A percentile compares a stretch with the other conserved stretches of the same genome.
Conservation (phyloP, 106 monocot genomes). For the Acanthochlamys bracteata region DNA sequence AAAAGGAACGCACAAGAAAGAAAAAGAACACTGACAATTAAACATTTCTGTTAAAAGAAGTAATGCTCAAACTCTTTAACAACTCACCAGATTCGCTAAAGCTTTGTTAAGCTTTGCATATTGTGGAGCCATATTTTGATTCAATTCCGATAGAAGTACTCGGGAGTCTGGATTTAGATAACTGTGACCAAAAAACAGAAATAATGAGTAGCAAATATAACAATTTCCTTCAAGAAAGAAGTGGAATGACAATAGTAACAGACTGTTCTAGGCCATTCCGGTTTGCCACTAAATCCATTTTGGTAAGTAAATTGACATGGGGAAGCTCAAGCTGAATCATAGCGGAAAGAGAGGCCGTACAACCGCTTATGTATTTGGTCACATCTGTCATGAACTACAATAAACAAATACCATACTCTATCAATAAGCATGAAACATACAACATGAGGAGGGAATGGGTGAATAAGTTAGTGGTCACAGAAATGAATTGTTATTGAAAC, state of each 20-base stretch:
- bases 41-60: too few relatives aligned
- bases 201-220: not conserved
- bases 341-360: conserved; percentile 91
- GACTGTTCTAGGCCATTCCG: conserved; percentile 72
- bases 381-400: conserved; percentile 88
- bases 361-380: conserved; percentile 94
- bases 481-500: too few relatives aligned
- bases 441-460: too few relatives aligned
- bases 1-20: too few relatives aligned
- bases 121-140: conserved; percentile 79
- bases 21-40: too few relatives aligned
- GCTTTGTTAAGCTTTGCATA: conserved; percentile 77
- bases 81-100: conserved; percentile 75
- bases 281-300: conserved; percentile 83
- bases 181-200: conserved; percentile 23
- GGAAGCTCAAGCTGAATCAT: conserved; percentile 97
- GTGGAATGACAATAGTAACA: conserved; percentile 11
- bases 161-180: conserved; percentile 79
- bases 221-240: not conserved
- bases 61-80: too few relatives aligned
- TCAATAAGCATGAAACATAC: too few relatives aligned
- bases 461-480: too few relatives aligned
- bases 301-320: conserved; percentile 89
- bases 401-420: too few relatives aligned
- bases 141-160: conserved; percentile 61